Conservation (phyloP, 164 flowering plant species). For the Brasenia schreberi region DNA sequence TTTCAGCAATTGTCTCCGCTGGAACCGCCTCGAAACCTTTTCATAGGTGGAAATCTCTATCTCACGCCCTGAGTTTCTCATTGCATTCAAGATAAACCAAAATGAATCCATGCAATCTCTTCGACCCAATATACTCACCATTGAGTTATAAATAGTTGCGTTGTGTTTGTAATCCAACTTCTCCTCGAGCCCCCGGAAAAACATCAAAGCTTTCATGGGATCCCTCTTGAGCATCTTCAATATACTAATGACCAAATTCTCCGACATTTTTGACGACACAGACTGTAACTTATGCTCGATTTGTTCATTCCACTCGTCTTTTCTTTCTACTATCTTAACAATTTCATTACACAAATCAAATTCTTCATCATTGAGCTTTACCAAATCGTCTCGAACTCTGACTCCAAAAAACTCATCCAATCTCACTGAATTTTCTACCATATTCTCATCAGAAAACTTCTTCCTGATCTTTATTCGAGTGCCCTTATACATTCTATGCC, state of each 20-base stretch:
- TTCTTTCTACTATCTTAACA: not conserved
- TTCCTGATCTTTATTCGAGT: not conserved
- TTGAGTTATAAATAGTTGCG: slow-evolving; percentile 35
- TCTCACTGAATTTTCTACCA: not conserved
- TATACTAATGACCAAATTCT: slow-evolving; percentile 32
- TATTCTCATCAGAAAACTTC: not conserved
- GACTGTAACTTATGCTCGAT: slow-evolving; percentile 15
- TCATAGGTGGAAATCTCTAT: slow-evolving; percentile 45
- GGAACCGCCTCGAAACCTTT: slow-evolving; percentile 28
- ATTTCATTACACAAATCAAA: not conserved
- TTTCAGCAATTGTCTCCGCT: slow-evolving; percentile 41
- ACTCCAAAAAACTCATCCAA: not conserved
- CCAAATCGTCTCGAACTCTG: not conserved
- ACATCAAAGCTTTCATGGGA: slow-evolving; percentile 43
- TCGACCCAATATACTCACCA: slow-evolving; percentile 43
- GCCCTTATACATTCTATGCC: not conserved
- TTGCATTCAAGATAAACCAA: slow-evolving; percentile 51
- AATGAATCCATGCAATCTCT: slow-evolving; percentile 48
- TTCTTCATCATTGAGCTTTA: not conserved
- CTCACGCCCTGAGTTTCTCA: slow-evolving; percentile 40
- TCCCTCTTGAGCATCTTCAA: slow-evolving; percentile 32
- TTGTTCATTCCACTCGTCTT: not conserved
- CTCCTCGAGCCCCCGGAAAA: slow-evolving; percentile 63
- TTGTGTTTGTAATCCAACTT: slow-evolving; percentile 35
- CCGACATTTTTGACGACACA: slow-evolving; percentile 23